Evolutionary conservation across 257 asterid genomes (phyloP).

Genomic region (Salvia hispanica): DNA sequence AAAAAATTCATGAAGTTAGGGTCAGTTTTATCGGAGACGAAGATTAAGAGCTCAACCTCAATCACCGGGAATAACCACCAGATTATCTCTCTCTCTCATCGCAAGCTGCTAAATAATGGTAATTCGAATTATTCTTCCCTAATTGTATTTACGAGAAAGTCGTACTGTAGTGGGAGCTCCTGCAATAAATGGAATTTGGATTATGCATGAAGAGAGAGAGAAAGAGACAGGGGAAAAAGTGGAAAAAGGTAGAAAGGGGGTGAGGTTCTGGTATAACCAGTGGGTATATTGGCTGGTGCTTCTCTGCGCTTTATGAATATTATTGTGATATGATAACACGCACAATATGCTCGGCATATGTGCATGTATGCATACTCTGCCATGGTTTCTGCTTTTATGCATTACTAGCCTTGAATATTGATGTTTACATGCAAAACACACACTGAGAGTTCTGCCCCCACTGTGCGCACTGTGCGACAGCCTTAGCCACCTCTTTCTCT

Average conservation of each 20-base stretch:
- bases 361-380: conserved; percentile 29
- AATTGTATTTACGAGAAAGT: not conserved
- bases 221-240: too few species aligned
- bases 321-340: conserved; percentile 36
- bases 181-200: conserved; percentile 22
- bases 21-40: conserved; percentile 21
- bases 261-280: conserved; percentile 25
- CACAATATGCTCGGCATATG: conserved; percentile 26
- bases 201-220: conserved; percentile 17
- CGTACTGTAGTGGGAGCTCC: conserved; percentile 16
- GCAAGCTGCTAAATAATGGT: conserved; percentile 54
- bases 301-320: not conserved
- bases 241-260: not conserved
- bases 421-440: conserved; percentile 36
- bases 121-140: not conserved
- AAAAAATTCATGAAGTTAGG: conserved; percentile 17
- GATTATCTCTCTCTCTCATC: conserved; percentile 26
- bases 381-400: conserved; percentile 20
- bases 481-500: conserved; percentile 36
- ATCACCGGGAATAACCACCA: conserved; percentile 16
- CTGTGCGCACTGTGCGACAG: conserved; percentile 43
- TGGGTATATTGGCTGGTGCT: conserved; percentile 22
- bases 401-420: conserved; percentile 27
- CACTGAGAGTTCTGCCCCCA: conserved; percentile 39
- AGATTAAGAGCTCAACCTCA: conserved; percentile 22